phyloP scores from a whole-genome alignment of 176 grass and related monocot genomes.

The Hsuehochloa calcarea region DNA sequence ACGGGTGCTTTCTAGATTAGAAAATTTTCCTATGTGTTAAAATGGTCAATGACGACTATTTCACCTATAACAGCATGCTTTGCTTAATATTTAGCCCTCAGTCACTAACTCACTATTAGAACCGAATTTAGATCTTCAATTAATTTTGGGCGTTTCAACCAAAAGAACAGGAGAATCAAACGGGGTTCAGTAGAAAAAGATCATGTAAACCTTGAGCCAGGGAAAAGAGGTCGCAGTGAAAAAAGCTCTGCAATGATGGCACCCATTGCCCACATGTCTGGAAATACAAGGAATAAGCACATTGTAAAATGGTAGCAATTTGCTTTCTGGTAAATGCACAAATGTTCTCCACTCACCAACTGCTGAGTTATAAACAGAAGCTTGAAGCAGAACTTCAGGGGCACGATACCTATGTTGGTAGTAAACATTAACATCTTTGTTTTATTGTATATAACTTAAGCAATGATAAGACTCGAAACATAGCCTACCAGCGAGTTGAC shows the following conservation, averaged over 20 bases:
- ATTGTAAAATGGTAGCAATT: not conserved
- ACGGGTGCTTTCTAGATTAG: not conserved
- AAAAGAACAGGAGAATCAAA: not conserved
- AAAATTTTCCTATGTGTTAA: not conserved
- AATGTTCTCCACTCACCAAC: constrained; percentile 73
- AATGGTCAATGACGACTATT: not conserved
- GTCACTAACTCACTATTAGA: not conserved
- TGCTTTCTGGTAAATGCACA: constrained; percentile 9
- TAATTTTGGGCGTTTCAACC: not conserved
- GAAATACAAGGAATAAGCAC: constrained; percentile 16
- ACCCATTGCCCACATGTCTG: constrained; percentile 99
- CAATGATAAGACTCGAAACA: not conserved
- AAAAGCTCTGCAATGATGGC: constrained; percentile 98
- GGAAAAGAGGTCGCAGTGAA: constrained; percentile 87
- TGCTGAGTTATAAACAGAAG: constrained; percentile 86
- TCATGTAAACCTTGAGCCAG: constrained; percentile 73
- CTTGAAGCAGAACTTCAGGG: constrained; percentile 93
- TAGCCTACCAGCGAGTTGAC: constrained; percentile 84
- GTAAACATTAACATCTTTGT: constrained; percentile 22
- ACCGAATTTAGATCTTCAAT: not conserved
- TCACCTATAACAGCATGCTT: not conserved
- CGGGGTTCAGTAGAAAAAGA: not conserved
- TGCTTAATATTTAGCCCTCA: not conserved
- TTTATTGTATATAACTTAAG: constrained; percentile 11
- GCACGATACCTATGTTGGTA: constrained; percentile 77